Percentiles rank a stretch among this genome's conserved stretches.
phyloP scores from a whole-genome alignment of 2,329 filamentous ascomycete genomes.

The Herpotrichia juniperi region DNA sequence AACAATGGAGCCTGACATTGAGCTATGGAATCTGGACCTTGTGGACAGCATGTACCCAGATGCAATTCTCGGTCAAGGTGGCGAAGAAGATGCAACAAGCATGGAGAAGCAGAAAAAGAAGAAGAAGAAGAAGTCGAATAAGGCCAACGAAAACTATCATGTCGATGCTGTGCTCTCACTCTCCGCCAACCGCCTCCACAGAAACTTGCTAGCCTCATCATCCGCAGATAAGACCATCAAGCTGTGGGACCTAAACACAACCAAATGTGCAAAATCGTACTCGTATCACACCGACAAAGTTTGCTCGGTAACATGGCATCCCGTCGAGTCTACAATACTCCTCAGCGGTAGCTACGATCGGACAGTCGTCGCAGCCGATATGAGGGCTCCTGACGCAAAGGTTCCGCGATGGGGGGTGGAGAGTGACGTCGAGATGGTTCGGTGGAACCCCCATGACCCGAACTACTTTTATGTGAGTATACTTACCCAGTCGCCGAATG shows the following conservation, averaged over 20 bases:
- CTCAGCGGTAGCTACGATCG: constrained; percentile 95
- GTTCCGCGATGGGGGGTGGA: constrained; percentile 90
- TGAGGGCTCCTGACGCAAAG: constrained; percentile 87
- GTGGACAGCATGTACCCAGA: constrained; percentile 99
- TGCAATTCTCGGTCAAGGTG: constrained; percentile 81
- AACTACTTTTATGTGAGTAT: constrained; percentile 85
- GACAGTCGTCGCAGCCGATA: constrained; percentile 92
- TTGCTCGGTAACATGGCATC: constrained; percentile 94
- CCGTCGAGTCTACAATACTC: constrained; percentile 82
- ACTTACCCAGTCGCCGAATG: not conserved
- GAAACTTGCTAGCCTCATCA: constrained; percentile 90
- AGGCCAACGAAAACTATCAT: constrained; percentile 89
- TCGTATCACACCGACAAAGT: constrained; percentile 96
- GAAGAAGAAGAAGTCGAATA: constrained; percentile 89
- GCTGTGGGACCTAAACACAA: constrained; percentile 93
- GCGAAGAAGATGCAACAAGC: constrained; percentile 57
- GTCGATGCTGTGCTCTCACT: constrained; percentile 92
- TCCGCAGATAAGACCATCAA: constrained; percentile 98
- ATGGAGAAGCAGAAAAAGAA: constrained; percentile 75
- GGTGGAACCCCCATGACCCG: constrained; percentile 90
- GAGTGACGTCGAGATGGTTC: constrained; percentile 89
- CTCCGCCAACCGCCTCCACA: constrained; percentile 89
- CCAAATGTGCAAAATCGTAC: constrained; percentile 94
- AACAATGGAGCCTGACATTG: constrained; percentile 98
- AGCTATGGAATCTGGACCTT: constrained; percentile 96